phyloP scores from a whole-genome alignment of 441 rosid species.

The Pelargonium citronellum region DNA sequence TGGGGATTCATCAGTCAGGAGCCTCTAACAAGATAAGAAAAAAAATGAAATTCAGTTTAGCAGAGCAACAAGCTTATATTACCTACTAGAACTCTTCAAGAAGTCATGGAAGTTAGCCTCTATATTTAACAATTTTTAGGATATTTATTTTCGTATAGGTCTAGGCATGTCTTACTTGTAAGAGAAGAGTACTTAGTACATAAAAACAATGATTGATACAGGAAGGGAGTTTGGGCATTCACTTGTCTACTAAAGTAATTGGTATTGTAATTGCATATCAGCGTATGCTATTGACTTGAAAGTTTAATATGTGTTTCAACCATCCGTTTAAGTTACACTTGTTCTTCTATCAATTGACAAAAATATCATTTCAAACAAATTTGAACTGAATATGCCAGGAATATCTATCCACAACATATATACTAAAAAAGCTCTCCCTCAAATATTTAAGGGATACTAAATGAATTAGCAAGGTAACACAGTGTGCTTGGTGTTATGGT shows the following conservation, averaged over 20 bases:
- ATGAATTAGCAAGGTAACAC: background rate
- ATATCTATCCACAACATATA: background rate
- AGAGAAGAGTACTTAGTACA: background rate
- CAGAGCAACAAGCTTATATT: background rate
- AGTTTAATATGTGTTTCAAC: background rate
- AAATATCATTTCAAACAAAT: background rate
- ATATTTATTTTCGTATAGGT: background rate
- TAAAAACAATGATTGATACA: background rate
- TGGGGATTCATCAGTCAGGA: slow-evolving; percentile 87
- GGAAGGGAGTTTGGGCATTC: background rate
- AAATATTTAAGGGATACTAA: background rate
- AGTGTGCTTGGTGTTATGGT: too few relatives aligned
- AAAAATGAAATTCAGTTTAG: slow-evolving; percentile 4
- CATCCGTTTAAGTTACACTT: background rate
- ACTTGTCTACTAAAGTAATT: slow-evolving; percentile 1
- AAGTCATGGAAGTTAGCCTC: background rate
- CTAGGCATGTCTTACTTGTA: background rate
- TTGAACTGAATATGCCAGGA: background rate
- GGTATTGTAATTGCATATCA: background rate
- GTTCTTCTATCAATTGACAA: background rate
- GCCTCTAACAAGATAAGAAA: slow-evolving; percentile 51
- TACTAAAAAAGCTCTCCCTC: background rate
- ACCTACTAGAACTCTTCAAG: background rate
- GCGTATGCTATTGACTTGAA: background rate
- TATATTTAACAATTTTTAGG: background rate